Conservation (phyloP, 2,329 filamentous ascomycete species). For the Teratosphaeria destructans region DNA sequence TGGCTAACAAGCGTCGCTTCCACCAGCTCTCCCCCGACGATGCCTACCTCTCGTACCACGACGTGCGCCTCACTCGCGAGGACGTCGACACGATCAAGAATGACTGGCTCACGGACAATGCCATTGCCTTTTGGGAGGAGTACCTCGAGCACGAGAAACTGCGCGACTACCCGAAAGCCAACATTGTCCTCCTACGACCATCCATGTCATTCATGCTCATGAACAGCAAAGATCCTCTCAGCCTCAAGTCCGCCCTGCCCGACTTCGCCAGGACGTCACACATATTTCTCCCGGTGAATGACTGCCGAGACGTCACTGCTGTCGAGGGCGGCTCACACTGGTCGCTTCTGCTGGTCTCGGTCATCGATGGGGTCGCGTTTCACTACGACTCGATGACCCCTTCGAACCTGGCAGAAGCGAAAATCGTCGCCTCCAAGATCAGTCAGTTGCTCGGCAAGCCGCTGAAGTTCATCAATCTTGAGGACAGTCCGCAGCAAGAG, state of each 20-base stretch:
- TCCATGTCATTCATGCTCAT: slow-evolving; percentile 89
- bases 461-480: slow-evolving; percentile 67
- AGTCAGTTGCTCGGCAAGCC: slow-evolving; percentile 54
- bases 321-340: slow-evolving; percentile 92
- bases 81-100: slow-evolving; percentile 80
- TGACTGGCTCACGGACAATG: slow-evolving; percentile 97
- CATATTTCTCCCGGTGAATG: slow-evolving; percentile 92
- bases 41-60: slow-evolving; percentile 58
- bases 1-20: not conserved
- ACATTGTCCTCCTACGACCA: slow-evolving; percentile 83
- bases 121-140: slow-evolving; percentile 97
- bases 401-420: slow-evolving; percentile 65
- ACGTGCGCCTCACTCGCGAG: slow-evolving; percentile 63
- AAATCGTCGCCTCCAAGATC: slow-evolving; percentile 58
- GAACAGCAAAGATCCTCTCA: slow-evolving; percentile 51
- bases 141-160: slow-evolving; percentile 87
- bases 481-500: slow-evolving; percentile 81
- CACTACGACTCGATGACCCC: slow-evolving; percentile 86
- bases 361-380: slow-evolving; percentile 83
- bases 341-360: slow-evolving; percentile 81
- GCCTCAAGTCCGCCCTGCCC: slow-evolving; percentile 59
- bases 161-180: slow-evolving; percentile 64
- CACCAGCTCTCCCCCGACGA: slow-evolving; percentile 50
- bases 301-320: slow-evolving; percentile 62
- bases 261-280: slow-evolving; percentile 74